Evolutionary conservation across 1,284 basidiomycete species (phyloP).

Genomic region (Apiotrichum veenhuisii): DNA sequence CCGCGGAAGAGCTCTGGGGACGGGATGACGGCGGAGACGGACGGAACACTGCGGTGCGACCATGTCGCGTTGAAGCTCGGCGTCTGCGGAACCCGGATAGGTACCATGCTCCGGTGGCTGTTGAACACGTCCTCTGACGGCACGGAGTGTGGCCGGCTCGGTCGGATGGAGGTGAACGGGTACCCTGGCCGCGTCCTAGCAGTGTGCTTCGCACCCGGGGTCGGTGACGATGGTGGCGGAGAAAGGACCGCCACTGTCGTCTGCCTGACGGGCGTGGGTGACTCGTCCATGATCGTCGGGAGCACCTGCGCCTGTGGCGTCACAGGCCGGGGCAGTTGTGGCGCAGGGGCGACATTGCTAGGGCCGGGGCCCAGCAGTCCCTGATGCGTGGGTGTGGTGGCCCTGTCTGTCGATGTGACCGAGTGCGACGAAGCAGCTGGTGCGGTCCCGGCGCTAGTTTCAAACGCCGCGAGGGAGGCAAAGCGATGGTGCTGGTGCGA

Average conservation of each 20-base stretch:
- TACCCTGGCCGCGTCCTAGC: background rate
- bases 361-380: background rate
- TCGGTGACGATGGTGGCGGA: background rate
- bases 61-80: background rate
- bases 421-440: too few relatives aligned
- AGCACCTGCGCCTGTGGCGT: background rate
- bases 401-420: too few relatives aligned
- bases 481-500: too few relatives aligned
- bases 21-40: background rate
- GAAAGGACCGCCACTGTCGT: conserved; percentile 14
- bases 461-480: too few relatives aligned
- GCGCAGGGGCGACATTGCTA: background rate
- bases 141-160: background rate
- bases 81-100: background rate
- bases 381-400: too few relatives aligned
- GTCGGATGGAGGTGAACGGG: background rate
- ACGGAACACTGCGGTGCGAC: background rate
- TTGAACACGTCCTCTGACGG: background rate
- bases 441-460: too few relatives aligned
- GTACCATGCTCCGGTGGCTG: background rate
- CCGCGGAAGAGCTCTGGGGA: background rate
- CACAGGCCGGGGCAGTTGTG: background rate
- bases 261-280: conserved; percentile 16
- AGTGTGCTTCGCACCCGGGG: background rate
- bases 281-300: conserved; percentile 21